These are phyloP conservation scores for Selenicereus undatus DNA, from an alignment of 148 eudicot species.

Conservation along the genomic window DNA sequence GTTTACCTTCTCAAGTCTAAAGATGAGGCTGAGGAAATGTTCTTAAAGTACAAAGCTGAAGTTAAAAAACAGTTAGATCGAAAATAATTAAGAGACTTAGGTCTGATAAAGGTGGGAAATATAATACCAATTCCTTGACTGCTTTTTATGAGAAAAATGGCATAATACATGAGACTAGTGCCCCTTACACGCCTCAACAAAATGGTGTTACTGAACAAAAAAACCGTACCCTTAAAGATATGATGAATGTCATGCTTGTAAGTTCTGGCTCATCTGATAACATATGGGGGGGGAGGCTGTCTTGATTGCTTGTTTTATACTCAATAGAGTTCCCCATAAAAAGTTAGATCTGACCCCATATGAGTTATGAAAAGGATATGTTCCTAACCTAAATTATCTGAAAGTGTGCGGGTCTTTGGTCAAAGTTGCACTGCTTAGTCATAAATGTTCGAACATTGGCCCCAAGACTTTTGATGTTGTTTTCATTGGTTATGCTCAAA, in stretches of 20 bases:
- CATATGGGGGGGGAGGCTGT: conserved; percentile 8
- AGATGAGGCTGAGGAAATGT: background rate
- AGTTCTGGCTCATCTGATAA: background rate
- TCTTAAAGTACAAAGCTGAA: background rate
- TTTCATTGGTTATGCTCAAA: background rate
- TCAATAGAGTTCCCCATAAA: conserved; percentile 13
- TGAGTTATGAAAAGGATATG: conserved; percentile 9
- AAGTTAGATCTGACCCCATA: background rate
- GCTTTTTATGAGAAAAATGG: background rate
- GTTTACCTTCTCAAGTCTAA: background rate
- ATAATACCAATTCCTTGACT: background rate
- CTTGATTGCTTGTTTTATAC: background rate
- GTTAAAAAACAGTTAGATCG: background rate
- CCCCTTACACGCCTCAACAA: background rate
- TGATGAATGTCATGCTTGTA: background rate
- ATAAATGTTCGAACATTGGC: background rate
- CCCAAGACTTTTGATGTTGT: conserved; percentile 7
- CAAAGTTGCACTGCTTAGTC: background rate
- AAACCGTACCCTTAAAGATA: background rate
- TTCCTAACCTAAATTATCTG: background rate
- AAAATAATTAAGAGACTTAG: conserved; percentile 13
- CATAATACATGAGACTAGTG: background rate
- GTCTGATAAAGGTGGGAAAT: conserved; percentile 3
- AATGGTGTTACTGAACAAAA: background rate
- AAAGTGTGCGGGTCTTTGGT: conserved; percentile 5